A percentile compares a stretch with the other conserved stretches of the same genome.
phyloP scores from a whole-genome alignment of 2,329 filamentous ascomycete genomes.

The Fusarium sp. region DNA sequence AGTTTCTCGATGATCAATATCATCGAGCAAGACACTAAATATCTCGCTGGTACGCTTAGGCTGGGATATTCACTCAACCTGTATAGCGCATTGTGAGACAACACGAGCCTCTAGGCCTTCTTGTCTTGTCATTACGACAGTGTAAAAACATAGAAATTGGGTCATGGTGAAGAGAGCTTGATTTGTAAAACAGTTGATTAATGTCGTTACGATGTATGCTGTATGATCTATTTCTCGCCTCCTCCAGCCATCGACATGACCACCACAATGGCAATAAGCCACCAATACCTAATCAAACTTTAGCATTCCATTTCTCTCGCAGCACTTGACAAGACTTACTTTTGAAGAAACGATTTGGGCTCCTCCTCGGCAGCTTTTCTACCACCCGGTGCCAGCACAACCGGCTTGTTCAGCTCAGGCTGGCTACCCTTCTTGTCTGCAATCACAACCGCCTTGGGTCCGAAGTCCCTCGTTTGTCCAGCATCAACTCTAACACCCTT shows the following conservation, averaged over 20 bases:
- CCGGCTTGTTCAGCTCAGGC: slow-evolving; percentile 74
- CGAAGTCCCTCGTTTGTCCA: slow-evolving; percentile 76
- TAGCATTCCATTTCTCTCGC: slow-evolving; percentile 50
- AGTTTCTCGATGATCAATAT: no score
- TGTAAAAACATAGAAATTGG: no score
- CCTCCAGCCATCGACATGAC: slow-evolving; percentile 69
- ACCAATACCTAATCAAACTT: slow-evolving; percentile 73
- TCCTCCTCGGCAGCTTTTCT: slow-evolving; percentile 68
- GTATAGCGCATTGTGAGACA: no score
- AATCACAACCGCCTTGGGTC: slow-evolving; percentile 70
- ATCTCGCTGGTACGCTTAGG: no score
- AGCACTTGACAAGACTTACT: slow-evolving; percentile 62
- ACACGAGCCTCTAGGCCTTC: neutral
- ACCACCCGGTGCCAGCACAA: slow-evolving; percentile 73
- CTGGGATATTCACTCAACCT: neutral
- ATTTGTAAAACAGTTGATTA: slow-evolving; percentile 9
- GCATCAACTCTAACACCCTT: slow-evolving; percentile 74
- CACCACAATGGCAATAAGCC: slow-evolving; percentile 69
- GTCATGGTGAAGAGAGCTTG: neutral
- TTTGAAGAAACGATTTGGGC: slow-evolving; percentile 78
- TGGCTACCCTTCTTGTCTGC: slow-evolving; percentile 65
- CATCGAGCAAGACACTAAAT: no score
- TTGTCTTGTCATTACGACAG: neutral
- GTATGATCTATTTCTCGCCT: slow-evolving; percentile 65
- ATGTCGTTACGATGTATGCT: slow-evolving; percentile 4